These are phyloP conservation scores for Phragmites australis DNA, from an alignment of 176 grass and related monocot genomes.

Conservation along the genomic window DNA sequence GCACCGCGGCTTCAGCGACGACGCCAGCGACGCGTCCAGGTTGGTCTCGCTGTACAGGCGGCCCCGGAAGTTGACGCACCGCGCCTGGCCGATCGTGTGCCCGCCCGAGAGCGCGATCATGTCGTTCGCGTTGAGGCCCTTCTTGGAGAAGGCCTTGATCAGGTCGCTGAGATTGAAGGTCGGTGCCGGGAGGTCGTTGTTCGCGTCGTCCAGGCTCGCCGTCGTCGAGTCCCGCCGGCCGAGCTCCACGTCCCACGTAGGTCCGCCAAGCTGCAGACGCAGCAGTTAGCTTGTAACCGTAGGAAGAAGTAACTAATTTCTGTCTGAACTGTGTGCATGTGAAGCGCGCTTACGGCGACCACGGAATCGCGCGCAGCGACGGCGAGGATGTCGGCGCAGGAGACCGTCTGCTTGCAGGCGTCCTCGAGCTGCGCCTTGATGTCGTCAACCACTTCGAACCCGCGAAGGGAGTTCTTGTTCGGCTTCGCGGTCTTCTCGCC, in stretches of 20 bases:
- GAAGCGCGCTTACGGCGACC: conserved; percentile 39
- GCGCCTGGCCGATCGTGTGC: conserved; percentile 60
- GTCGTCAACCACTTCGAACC: conserved; percentile 58
- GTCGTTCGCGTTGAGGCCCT: conserved; percentile 43
- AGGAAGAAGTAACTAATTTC: too few species aligned
- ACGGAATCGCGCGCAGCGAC: conserved; percentile 70
- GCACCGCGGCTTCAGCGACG: conserved; percentile 43
- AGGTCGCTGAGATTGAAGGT: conserved; percentile 36
- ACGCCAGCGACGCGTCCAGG: conserved; percentile 48
- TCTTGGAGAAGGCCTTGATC: conserved; percentile 47
- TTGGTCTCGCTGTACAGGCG: conserved; percentile 69
- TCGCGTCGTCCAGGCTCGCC: conserved; percentile 49
- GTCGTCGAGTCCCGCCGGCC: conserved; percentile 53
- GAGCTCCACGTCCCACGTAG: conserved; percentile 56
- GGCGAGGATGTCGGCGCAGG: conserved; percentile 87
- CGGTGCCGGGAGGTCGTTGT: conserved; percentile 52
- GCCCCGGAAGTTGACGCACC: conserved; percentile 56
- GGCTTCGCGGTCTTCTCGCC: conserved; percentile 56
- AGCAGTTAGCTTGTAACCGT: background rate
- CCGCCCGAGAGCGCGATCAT: conserved; percentile 59
- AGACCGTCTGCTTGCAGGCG: conserved; percentile 58
- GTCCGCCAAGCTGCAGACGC: conserved; percentile 50
- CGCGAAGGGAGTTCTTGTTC: conserved; percentile 60
- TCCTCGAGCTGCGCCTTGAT: conserved; percentile 60
- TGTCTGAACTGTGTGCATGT: background rate